These are phyloP conservation scores for Grosmannia serpens DNA, from an alignment of 2,329 filamentous ascomycete species.

Conservation along the genomic window DNA sequence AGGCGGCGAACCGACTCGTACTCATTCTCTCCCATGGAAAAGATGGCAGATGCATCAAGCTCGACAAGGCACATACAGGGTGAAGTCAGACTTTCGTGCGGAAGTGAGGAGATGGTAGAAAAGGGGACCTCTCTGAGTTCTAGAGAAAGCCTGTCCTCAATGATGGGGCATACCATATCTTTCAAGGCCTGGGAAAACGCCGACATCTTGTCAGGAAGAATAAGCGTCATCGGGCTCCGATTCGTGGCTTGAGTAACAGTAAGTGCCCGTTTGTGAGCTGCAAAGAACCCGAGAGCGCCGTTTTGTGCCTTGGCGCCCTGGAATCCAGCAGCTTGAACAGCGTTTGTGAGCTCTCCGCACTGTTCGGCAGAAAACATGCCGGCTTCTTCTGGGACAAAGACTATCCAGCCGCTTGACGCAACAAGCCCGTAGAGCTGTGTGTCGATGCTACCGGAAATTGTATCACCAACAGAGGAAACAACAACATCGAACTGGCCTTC, in stretches of 20 bases:
- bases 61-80: slow-evolving; percentile 37
- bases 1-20: slow-evolving; percentile 31
- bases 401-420: slow-evolving; percentile 5
- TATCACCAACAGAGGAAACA: background rate
- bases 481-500: background rate
- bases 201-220: slow-evolving; percentile 6
- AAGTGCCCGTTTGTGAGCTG: background rate
- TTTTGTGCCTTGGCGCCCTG: too few relatives aligned
- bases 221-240: background rate
- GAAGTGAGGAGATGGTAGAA: background rate
- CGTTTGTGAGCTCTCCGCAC: background rate
- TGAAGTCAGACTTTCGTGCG: slow-evolving; percentile 12
- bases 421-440: background rate
- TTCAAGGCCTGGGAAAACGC: background rate
- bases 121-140: background rate
- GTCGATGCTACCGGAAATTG: background rate
- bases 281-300: background rate
- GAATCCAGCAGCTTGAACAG: background rate
- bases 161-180: background rate
- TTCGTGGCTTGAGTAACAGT: background rate
- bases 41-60: slow-evolving; percentile 19
- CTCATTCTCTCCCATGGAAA: slow-evolving; percentile 24
- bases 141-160: background rate
- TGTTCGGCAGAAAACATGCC: background rate
- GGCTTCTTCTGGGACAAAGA: slow-evolving; percentile 2